Conservation (phyloP, 768 basidiomycete species). For the Lentinula sp. region DNA sequence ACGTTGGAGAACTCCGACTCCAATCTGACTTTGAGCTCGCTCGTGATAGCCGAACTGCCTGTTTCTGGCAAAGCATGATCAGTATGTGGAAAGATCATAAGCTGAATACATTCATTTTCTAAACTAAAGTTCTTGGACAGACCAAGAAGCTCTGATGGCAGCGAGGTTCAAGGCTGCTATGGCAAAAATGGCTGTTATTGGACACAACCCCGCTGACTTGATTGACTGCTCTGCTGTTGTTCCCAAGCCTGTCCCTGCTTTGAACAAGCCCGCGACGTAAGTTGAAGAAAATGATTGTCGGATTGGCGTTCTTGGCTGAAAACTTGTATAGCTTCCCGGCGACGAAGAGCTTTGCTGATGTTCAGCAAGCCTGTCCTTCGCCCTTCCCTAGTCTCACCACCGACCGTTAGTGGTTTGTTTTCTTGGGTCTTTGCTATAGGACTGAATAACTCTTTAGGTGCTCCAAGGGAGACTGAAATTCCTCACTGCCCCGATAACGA, state of each 20-base stretch:
- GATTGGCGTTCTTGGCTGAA: not conserved
- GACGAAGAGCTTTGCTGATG: not conserved
- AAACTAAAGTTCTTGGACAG: not conserved
- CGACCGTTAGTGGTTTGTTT: not conserved
- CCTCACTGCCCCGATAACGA: not conserved
- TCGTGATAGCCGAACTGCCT: constrained; percentile 26
- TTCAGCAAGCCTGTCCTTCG: constrained; percentile 1
- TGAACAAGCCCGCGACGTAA: not conserved
- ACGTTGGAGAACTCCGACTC: constrained; percentile 22
- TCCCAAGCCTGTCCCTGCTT: constrained; percentile 16
- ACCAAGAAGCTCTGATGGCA: constrained; percentile 6
- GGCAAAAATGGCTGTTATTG: constrained; percentile 14
- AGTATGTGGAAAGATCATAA: constrained; percentile 8
- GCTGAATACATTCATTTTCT: not conserved
- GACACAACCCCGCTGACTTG: constrained; percentile 10
- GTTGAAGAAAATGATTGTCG: not conserved
- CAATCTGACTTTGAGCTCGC: constrained; percentile 21
- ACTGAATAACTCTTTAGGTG: not conserved
- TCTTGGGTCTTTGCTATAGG: not conserved
- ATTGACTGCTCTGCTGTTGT: constrained; percentile 16
- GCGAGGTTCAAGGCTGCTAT: constrained; percentile 13
- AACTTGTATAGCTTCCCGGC: not conserved
- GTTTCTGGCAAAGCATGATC: constrained; percentile 33
- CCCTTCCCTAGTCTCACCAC: constrained; percentile 4
- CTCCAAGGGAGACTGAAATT: not conserved